Conservation (phyloP, 306 rosid genomes). For the Acacia melanoxylon region DNA sequence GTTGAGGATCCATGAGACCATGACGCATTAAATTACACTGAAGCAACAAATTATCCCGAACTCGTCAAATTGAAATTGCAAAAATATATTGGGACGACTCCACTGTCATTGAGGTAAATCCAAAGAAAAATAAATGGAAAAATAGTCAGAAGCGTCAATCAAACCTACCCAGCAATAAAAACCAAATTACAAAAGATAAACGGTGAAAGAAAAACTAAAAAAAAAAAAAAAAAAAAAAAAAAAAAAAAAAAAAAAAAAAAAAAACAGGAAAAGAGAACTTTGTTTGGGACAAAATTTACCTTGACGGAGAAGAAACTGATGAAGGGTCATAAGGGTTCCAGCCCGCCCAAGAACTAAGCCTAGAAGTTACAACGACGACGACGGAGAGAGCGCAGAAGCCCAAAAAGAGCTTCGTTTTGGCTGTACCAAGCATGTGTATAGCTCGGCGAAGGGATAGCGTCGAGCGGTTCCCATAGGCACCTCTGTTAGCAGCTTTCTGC, state of each 20-base stretch:
- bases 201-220: neutral
- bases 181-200: neutral
- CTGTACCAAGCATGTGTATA: constrained; percentile 32
- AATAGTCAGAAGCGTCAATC: neutral
- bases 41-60: neutral
- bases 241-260: neutral
- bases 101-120: neutral
- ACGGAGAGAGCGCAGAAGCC: constrained; percentile 24
- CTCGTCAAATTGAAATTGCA: neutral
- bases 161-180: constrained; percentile 7
- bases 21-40: neutral
- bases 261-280: neutral
- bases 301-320: constrained; percentile 42
- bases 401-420: constrained; percentile 43
- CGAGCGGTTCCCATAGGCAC: constrained; percentile 30
- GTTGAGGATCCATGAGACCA: neutral
- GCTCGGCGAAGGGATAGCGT: constrained; percentile 38
- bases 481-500: constrained; percentile 53
- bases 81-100: neutral
- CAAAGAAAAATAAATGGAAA: neutral
- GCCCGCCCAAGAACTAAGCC: constrained; percentile 49
- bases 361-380: constrained; percentile 33
- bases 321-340: constrained; percentile 50
- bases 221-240: neutral
- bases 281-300: constrained; percentile 16